Conservation (phyloP, 441 rosid species). For the Kokia cookei region DNA sequence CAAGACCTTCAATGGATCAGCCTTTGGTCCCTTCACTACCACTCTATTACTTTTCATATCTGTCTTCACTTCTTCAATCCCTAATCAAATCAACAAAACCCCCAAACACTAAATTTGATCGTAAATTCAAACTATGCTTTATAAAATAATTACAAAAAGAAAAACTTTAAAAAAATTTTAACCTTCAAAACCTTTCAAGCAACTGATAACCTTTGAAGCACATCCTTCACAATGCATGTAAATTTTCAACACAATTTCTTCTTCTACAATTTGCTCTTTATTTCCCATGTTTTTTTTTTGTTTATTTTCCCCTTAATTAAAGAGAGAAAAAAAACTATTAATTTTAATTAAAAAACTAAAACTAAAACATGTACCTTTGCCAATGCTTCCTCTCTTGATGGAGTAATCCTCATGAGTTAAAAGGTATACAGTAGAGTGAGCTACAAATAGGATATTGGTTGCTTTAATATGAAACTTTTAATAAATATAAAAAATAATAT, state of each 20-base stretch:
- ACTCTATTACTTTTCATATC: slow-evolving; percentile 44
- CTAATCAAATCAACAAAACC: slow-evolving; percentile 14
- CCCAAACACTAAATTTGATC: neutral
- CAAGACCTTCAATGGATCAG: slow-evolving; percentile 43
- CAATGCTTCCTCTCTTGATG: neutral
- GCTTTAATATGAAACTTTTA: neutral
- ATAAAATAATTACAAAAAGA: too few species aligned
- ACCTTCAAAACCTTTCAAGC: slow-evolving; percentile 52
- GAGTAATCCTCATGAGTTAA: neutral
- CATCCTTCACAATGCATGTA: slow-evolving; percentile 72
- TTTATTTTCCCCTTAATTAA: neutral
- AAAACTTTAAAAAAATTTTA: slow-evolving; percentile 1
- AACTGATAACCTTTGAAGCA: slow-evolving; percentile 27
- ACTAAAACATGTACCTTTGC: neutral
- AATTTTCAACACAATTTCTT: slow-evolving; percentile 46
- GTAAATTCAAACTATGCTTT: too few species aligned
- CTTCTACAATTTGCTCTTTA: neutral
- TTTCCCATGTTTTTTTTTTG: neutral
- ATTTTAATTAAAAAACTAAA: neutral
- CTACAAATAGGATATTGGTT: neutral
- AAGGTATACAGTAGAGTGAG: neutral
- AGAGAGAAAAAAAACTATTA: neutral
- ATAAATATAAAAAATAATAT: too few species aligned
- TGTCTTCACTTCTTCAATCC: slow-evolving; percentile 48
- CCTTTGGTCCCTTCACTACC: slow-evolving; percentile 43